Evolutionary conservation across 1,284 basidiomycete species (phyloP), one percentile per base, ranked within the genome.

Genomic region (Irpex sp.): DNA sequence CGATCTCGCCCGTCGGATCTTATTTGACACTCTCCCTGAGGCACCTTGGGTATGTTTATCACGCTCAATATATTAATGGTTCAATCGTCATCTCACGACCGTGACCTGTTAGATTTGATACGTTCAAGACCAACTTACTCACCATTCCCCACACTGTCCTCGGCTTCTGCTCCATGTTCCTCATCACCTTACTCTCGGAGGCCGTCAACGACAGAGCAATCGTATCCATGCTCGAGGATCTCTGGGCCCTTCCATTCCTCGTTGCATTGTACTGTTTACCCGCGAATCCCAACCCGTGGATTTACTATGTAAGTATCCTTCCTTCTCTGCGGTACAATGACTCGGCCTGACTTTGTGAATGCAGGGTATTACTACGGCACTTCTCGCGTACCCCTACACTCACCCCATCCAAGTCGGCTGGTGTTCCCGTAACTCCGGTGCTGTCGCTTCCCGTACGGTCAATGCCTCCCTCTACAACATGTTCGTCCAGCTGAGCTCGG

Each of bases 11-110:
- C 57, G 64, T 72, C 21, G 64, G 66, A 4, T 74, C 77, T 19
- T 89, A 89, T 66, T 78, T 89, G 8, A 85, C 85, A 0, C 76
- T 89, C 4, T 81, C 82, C 5, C 78, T 89, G 31, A 78, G 81
- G 13, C 73, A 82, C 58, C 76, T 85, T 26, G 86, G 85, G 15
- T 88, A 65, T 21, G 61, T 61, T 4, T 52, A 15, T 9, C 21
- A 11, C 19, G 4, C 5, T 44, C 26, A 48, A 9, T 52, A 3
- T 2, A 8, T n/a, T 3, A 21, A 19, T 59, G 58, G 5, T 54
- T 54, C 40, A 38, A 15, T 37, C 36, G 15, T 8, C 37, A 7
- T 7, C 3, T 26, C 26, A 4, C 26, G 26, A 4, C 26, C 26
- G 26, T 13, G 37, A 15, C n/a, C 6, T n/a, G 2, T n/a, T 40